Conservation (phyloP, 2,329 filamentous ascomycete species). For the Claviceps arundinis region DNA sequence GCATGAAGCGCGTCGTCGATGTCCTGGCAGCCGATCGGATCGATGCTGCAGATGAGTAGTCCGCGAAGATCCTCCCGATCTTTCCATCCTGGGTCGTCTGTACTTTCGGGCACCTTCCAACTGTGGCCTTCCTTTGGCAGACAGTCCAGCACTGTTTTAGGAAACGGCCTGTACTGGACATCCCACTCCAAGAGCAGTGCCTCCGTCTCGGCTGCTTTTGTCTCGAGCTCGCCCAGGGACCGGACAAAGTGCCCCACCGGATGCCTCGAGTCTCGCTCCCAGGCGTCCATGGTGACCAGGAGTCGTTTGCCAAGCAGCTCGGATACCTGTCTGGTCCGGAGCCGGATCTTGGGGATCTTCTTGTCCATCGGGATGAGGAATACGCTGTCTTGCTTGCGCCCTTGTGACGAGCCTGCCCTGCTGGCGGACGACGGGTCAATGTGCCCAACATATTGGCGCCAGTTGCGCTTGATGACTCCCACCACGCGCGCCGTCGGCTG, state of each 20-base stretch:
- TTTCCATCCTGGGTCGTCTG: constrained; percentile 74
- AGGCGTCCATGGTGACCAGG: constrained; percentile 84
- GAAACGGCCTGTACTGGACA: constrained; percentile 94
- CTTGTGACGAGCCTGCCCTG: constrained; percentile 57
- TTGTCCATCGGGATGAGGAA: constrained; percentile 98
- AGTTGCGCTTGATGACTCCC: constrained; percentile 87
- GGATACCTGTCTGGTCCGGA: constrained; percentile 79
- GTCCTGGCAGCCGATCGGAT: constrained; percentile 90
- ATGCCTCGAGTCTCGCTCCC: constrained; percentile 87
- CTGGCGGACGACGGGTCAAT: constrained; percentile 79
- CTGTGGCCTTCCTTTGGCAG: constrained; percentile 81
- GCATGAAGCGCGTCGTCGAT: constrained; percentile 97
- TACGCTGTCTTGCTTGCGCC: constrained; percentile 77
- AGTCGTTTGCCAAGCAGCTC: constrained; percentile 86
- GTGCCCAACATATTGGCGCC: constrained; percentile 95
- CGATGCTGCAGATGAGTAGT: constrained; percentile 90
- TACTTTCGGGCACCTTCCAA: constrained; percentile 78
- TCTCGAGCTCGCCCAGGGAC: constrained; percentile 84
- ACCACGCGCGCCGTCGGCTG: constrained; percentile 90
- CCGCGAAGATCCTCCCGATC: constrained; percentile 72
- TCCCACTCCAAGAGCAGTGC: constrained; percentile 89
- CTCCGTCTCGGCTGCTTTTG: constrained; percentile 95
- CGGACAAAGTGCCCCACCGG: constrained; percentile 89
- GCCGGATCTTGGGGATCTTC: constrained; percentile 86
- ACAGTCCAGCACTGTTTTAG: constrained; percentile 89